Evolutionary conservation across 352 stramenopile genomes (phyloP), one percentile per base, ranked within the genome.

Genomic region (Nothophytophthora sp.): DNA sequence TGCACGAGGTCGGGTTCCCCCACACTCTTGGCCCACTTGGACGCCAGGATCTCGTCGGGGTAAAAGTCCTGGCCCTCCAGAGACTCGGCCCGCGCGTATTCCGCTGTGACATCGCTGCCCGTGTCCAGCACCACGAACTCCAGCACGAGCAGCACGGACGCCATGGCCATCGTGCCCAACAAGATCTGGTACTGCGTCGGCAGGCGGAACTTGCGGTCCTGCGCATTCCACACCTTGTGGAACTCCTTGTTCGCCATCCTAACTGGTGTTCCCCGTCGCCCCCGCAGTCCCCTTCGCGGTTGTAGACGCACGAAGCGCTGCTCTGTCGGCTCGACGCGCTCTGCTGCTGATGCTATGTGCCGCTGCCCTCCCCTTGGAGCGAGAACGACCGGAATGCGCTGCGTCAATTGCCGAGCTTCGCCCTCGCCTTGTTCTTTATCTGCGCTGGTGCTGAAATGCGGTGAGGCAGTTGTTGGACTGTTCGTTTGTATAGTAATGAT

Each of bases 1-100:
- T 88, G 72, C 46, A 86, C 48, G 23, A 74, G 46, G 25, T 86
- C 73, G 2, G 29, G 13, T 10, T 67, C 54, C 13, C 39, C 35
- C 16, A 76, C 69, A 11, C 75, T 46, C 13, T 61, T 32, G 15
- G 65, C 65, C 56, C 68, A 72, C 11, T 63, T 15, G 20, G 64
- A 76, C 33, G 58, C 35, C 20, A 81, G 44, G 55, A 78, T 76
- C 40, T 68, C 61, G 20, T 68, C 61, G 15, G 71, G 71, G 43
- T 81, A 79, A 30, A 81, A 60, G 20, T 63, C 66, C 19, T 60
- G 41, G 18, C 67, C 64, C 36, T 75, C 70, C n/a, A 50, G 39
- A 13, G 32, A 50, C 29, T 73, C 65, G 11, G 50, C 55, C 25
- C 49, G 45, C 20, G 58, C 47, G 29, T 64, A 67, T 16, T 63